phyloP scores from a whole-genome alignment of 2,329 filamentous ascomycete species.

The Aspergillus fischeri region DNA sequence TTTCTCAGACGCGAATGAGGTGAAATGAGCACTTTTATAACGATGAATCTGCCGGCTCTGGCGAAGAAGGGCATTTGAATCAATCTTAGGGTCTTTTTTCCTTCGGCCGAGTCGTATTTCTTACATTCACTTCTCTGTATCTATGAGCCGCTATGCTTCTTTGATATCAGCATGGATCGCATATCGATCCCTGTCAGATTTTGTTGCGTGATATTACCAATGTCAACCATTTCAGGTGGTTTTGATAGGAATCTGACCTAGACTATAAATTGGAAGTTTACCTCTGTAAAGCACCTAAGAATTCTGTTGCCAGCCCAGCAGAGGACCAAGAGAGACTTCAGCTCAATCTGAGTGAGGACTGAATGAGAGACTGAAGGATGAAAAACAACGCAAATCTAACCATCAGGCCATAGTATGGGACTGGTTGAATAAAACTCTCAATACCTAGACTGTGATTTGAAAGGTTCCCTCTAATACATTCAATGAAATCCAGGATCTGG shows the following conservation, averaged over 20 bases:
- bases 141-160: conserved; percentile 16
- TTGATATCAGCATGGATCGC: not conserved
- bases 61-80: not conserved
- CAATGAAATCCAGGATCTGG: too few species aligned
- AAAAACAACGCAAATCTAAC: too few species aligned
- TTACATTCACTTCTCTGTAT: conserved; percentile 20
- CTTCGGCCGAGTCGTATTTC: not conserved
- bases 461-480: too few species aligned
- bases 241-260: not conserved
- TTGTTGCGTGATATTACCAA: not conserved
- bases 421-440: too few species aligned
- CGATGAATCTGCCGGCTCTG: conserved; percentile 1
- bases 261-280: not conserved
- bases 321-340: too few species aligned
- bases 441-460: too few species aligned
- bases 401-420: too few species aligned
- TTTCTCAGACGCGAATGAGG: conserved; percentile 43
- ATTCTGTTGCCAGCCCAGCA: too few species aligned
- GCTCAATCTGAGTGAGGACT: too few species aligned
- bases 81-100: not conserved
- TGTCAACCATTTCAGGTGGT: not conserved
- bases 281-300: too few species aligned
- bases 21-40: conserved; percentile 26
- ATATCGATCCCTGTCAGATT: not conserved
- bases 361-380: too few species aligned